These are phyloP conservation scores for Chrysochromulina tobinii DNA, from an alignment of 78 protist genomes.

Conservation along the genomic window DNA sequence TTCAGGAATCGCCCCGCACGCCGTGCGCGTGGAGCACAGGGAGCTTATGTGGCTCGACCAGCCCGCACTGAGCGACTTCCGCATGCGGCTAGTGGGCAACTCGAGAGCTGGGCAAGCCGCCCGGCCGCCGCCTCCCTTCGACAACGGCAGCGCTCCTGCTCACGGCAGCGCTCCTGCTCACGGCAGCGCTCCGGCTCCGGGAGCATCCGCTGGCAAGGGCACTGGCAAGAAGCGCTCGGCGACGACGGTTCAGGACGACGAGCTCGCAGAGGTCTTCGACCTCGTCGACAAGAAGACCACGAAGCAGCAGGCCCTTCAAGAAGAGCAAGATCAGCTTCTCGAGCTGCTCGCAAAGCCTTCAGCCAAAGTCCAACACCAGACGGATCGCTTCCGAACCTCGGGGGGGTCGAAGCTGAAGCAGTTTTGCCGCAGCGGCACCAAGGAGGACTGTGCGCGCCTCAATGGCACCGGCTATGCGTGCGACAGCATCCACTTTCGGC, in stretches of 20 bases:
- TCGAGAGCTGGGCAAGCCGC: background rate
- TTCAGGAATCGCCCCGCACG: background rate
- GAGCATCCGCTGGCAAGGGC: background rate
- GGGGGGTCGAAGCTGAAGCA: background rate
- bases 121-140: background rate
- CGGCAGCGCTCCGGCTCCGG: background rate
- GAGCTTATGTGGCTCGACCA: background rate
- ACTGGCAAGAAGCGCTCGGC: background rate
- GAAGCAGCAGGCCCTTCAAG: background rate
- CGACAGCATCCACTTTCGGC: conserved; percentile 16
- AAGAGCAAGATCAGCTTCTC: background rate
- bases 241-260: background rate
- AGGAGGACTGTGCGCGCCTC: background rate
- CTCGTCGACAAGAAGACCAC: background rate
- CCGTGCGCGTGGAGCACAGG: background rate
- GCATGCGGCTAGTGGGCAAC: background rate
- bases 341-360: background rate
- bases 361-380: background rate
- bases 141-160: too few species aligned
- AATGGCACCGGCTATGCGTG: background rate
- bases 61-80: background rate
- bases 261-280: background rate
- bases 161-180: too few species aligned
- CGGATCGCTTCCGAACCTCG: background rate
- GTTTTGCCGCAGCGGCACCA: background rate